Evolutionary conservation across 257 asterid species (phyloP), one percentile per base, ranked within the genome.

Genomic region (Petrea volubilis): DNA sequence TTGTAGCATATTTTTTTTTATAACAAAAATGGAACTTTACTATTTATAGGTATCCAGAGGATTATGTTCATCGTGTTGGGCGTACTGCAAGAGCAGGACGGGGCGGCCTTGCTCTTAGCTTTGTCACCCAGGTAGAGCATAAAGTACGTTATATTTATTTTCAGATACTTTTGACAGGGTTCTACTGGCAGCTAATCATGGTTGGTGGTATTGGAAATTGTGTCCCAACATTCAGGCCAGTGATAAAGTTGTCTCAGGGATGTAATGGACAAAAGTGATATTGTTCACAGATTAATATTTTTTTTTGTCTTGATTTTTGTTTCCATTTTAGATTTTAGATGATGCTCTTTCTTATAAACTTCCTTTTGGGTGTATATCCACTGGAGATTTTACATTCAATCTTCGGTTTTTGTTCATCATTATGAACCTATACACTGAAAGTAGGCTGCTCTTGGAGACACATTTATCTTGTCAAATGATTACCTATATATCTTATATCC

Each of bases 41-140:
- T 36, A 27, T 2, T 29, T 74, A 10, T 74, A 95, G 99, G 80
- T 80, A 58, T 76, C 86, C 98, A 2, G 88, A 90, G 77, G 99
- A 95, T 77, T 95, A 95, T 72, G 86, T 92, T 80, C 99, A 95
- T 74, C 96, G 99, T 57, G 98, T 95, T 74, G 99, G 99, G 25
- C 98, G 99, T 77, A 95, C 99, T 64, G 99, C 99, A 27, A 95
- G 99, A 79, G 99, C 97, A 23, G 99, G 99, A 75, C 86, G 99
- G 80, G 98, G 94, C 23, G 99, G 97, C 41, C 87, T 90, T 71
- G 97, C 99, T 73, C 67, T 90, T 66, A 92, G 97, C 83, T 85
- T 95, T 77, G 74, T 92, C 38, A 90, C 96, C 62, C 87, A 86
- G 94, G 99, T 88, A 76, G 64, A 60, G 36, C 59, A 25, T 58